Evolutionary conservation across 202 grass and related monocot species (phyloP).

Genomic region (Zoysia matrella): DNA sequence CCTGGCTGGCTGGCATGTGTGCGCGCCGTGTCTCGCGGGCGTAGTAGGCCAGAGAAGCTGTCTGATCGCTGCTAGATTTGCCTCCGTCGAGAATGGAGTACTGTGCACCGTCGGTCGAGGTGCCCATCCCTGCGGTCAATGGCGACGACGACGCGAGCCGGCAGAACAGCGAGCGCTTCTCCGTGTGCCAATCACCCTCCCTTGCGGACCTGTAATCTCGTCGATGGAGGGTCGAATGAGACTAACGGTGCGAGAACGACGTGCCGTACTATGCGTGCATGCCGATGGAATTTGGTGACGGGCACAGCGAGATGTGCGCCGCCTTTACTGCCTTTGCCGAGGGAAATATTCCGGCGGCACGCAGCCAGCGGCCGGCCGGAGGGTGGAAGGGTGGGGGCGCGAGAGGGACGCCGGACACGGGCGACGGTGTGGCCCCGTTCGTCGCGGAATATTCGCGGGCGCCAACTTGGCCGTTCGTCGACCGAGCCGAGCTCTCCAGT

Average conservation of each 20-base stretch:
- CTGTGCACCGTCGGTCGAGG: not conserved
- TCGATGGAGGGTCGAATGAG: not conserved
- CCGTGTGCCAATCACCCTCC: not conserved
- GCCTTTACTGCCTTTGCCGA: not conserved
- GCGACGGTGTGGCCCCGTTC: not conserved
- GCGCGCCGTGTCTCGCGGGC: constrained; percentile 30
- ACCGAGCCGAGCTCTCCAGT: not conserved
- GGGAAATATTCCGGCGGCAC: constrained; percentile 41
- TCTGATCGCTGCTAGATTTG: constrained; percentile 46
- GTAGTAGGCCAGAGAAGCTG: constrained; percentile 15
- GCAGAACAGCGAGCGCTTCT: not conserved
- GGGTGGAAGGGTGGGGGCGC: not conserved
- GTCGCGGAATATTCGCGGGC: constrained; percentile 47
- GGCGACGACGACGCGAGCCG: constrained; percentile 5
- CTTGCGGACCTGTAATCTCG: not conserved
- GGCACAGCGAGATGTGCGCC: not conserved
- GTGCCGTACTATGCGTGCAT: not conserved
- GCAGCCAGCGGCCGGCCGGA: constrained; percentile 8
- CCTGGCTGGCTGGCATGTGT: constrained; percentile 40
- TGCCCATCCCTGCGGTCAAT: constrained; percentile 39
- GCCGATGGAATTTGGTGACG: not conserved
- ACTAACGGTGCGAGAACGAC: not conserved
- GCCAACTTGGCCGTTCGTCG: constrained; percentile 39
- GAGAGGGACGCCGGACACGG: constrained; percentile 25
- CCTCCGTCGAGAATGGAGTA: not conserved